Evolutionary conservation across 257 asterid genomes (phyloP).

Genomic region (Gentiana macrophylla): DNA sequence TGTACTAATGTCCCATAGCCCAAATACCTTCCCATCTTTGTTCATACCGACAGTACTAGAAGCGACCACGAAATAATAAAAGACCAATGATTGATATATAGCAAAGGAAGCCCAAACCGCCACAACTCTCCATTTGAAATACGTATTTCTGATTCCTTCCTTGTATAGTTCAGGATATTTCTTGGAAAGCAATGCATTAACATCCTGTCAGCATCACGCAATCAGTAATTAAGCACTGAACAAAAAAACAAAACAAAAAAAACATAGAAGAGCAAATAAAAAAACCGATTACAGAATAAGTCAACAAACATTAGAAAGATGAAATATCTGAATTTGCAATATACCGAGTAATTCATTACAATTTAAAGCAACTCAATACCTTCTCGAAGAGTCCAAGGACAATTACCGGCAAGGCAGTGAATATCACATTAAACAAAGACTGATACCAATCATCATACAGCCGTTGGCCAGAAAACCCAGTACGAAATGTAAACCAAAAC

Average conservation of each 20-base stretch:
- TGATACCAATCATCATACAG: slow-evolving; percentile 99
- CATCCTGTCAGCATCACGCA: slow-evolving; percentile 44
- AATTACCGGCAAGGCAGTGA: slow-evolving; percentile 93
- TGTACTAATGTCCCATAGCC: slow-evolving; percentile 97
- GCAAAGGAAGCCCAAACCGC: slow-evolving; percentile 95
- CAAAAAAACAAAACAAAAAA: not conserved
- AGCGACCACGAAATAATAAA: slow-evolving; percentile 58
- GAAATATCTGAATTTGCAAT: not conserved
- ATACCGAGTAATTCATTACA: slow-evolving; percentile 1
- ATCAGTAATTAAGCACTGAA: no score
- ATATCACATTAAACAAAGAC: slow-evolving; percentile 90
- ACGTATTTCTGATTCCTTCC: slow-evolving; percentile 88
- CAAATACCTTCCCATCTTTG: slow-evolving; percentile 85
- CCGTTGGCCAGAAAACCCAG: slow-evolving; percentile 99
- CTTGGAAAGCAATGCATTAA: slow-evolving; percentile 78
- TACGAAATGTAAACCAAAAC: slow-evolving; percentile 94
- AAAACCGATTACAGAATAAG: not conserved
- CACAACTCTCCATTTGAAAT: slow-evolving; percentile 88
- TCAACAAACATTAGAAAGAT: not conserved
- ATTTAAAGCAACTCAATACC: slow-evolving; percentile 31
- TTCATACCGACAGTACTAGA: slow-evolving; percentile 61
- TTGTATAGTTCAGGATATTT: slow-evolving; percentile 93
- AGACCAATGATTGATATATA: slow-evolving; percentile 64
- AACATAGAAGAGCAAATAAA: not conserved
- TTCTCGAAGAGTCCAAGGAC: slow-evolving; percentile 93